phyloP scores from a whole-genome alignment of 1,284 basidiomycete genomes.

The Pascua guehoae region DNA sequence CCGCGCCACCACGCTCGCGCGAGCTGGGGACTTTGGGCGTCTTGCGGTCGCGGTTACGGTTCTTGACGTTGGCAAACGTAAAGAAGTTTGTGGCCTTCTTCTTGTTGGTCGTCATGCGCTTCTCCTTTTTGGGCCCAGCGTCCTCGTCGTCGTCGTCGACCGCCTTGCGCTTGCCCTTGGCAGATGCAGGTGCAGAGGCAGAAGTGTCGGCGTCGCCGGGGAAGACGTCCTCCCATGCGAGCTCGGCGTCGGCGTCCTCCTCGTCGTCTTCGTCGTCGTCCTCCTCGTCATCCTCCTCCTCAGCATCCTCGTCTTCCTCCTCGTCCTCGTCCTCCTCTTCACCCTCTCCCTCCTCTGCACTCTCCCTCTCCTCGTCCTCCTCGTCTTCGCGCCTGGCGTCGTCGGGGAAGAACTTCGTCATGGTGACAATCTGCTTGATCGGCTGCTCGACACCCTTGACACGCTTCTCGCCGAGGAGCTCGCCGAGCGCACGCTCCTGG shows the following conservation, averaged over 20 bases:
- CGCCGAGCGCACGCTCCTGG: constrained; percentile 44
- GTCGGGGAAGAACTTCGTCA: constrained; percentile 54
- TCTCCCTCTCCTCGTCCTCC: constrained; percentile 40
- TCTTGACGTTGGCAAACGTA: constrained; percentile 80
- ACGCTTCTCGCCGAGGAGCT: constrained; percentile 47
- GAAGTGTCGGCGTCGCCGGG: constrained; percentile 49
- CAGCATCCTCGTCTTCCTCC: constrained; percentile 46
- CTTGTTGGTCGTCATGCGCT: constrained; percentile 89
- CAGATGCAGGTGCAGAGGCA: constrained; percentile 21
- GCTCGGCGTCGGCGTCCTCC: constrained; percentile 55
- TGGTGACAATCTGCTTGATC: constrained; percentile 57
- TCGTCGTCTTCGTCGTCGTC: constrained; percentile 27
- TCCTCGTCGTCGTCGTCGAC: constrained; percentile 23
- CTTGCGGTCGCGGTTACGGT: constrained; percentile 60
- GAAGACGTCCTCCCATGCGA: constrained; percentile 80
- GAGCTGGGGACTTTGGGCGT: constrained; percentile 32
- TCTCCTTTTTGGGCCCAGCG: constrained; percentile 55
- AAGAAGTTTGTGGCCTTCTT: constrained; percentile 91
- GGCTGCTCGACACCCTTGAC: constrained; percentile 59
- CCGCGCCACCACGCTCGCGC: constrained; percentile 16
- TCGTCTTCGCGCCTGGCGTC: constrained; percentile 48
- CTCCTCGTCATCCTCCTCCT: constrained; percentile 55
- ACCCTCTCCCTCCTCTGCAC: constrained; percentile 29
- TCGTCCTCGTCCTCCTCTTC: constrained; percentile 55
- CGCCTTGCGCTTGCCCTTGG: constrained; percentile 28